A percentile compares a stretch with the other conserved stretches of the same genome.
Evolutionary conservation across 2,329 filamentous ascomycete genomes (phyloP).

Genomic region (Decorospora gaudefroyi): DNA sequence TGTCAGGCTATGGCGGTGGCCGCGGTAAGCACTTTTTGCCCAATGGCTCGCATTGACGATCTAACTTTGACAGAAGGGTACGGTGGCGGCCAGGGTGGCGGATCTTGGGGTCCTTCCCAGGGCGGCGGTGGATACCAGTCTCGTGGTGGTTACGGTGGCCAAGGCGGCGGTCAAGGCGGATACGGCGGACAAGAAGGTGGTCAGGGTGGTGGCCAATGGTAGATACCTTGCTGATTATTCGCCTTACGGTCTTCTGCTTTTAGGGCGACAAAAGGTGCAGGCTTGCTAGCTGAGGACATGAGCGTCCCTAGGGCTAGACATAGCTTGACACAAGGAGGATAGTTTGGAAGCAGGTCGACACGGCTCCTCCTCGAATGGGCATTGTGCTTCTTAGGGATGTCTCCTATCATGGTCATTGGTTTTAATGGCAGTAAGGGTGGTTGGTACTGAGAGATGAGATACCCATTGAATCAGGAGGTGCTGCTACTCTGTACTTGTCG

Average conservation of each 20-base stretch:
- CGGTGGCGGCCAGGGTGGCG: conserved; percentile 36
- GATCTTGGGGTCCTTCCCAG: conserved; percentile 26
- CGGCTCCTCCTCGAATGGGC: conserved; percentile 32
- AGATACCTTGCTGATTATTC: conserved; percentile 20
- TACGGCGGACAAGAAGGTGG: conserved; percentile 37
- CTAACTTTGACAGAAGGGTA: conserved; percentile 17
- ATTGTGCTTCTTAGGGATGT: conserved; percentile 33
- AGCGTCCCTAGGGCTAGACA: conserved; percentile 13
- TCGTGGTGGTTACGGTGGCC: conserved; percentile 40
- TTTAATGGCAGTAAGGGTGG: conserved; percentile 38
- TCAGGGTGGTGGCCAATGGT: conserved; percentile 44
- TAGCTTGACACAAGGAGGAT: conserved; percentile 13
- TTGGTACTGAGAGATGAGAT: conserved; percentile 48
- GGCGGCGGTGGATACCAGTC: conserved; percentile 39
- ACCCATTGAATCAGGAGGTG: conserved; percentile 48
- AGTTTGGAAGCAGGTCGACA: conserved; percentile 30
- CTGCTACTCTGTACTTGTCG: conserved; percentile 38
- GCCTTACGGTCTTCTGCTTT: conserved; percentile 18
- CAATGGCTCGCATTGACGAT: neutral
- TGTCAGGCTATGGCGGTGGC: conserved; percentile 33
- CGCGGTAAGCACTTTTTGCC: conserved; percentile 37
- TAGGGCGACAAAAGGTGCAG: conserved; percentile 14
- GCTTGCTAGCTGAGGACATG: conserved; percentile 14
- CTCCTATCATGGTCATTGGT: conserved; percentile 28
- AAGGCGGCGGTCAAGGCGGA: conserved; percentile 21